Percentiles rank a stretch among this genome's conserved stretches.
phyloP scores from a whole-genome alignment of 2,329 filamentous ascomycete genomes.

The Microsporum ferrugineum region DNA sequence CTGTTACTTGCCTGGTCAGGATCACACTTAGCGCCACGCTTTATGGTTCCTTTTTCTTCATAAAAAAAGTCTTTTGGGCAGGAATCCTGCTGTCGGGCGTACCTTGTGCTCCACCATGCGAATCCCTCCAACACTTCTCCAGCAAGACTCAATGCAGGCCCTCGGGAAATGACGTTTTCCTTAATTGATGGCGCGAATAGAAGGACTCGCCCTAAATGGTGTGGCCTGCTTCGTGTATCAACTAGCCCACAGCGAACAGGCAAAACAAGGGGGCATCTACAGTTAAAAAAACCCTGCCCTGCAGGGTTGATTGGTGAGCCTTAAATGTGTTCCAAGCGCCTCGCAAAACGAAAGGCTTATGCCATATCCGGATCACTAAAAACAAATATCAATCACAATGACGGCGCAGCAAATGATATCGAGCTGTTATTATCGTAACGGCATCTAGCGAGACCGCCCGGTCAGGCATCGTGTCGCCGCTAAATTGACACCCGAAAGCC shows the following conservation, averaged over 20 bases:
- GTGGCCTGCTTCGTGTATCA: not conserved
- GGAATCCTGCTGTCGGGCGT: constrained; percentile 1
- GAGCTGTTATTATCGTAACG: not conserved
- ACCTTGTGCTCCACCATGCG: not conserved
- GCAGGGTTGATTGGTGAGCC: not conserved
- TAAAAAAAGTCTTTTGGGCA: not conserved
- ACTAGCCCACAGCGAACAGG: not conserved
- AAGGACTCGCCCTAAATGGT: not conserved
- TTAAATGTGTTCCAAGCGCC: not conserved
- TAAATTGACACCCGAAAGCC: not conserved
- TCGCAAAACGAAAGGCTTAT: not conserved
- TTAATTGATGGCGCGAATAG: not conserved
- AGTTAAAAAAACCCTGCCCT: not conserved
- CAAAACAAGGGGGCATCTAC: not conserved
- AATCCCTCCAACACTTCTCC: not conserved
- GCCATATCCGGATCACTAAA: not conserved
- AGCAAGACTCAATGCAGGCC: not conserved
- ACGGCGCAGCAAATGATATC: not conserved
- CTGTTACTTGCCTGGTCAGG: not conserved
- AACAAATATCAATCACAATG: not conserved
- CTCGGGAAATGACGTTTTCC: not conserved
- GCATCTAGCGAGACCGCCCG: not conserved
- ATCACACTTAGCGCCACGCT: not conserved
- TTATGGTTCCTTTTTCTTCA: not conserved
- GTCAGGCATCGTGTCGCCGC: not conserved